Evolutionary conservation across 768 basidiomycete species (phyloP).

Genomic region (Phylloporus scabripes): DNA sequence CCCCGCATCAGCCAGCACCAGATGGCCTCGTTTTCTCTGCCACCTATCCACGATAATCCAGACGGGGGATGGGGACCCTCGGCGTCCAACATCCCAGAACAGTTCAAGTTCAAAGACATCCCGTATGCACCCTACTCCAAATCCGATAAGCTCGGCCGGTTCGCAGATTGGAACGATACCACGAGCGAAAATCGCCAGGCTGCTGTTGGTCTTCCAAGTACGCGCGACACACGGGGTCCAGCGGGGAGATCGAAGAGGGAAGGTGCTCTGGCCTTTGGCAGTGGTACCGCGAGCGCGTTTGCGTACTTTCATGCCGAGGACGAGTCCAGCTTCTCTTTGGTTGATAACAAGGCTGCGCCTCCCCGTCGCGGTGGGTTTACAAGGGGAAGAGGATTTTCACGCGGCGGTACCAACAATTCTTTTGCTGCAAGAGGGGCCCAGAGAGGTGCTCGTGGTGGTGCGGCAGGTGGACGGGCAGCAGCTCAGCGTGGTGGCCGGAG

Average conservation of each 20-base stretch:
- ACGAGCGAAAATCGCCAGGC: constrained; percentile 58
- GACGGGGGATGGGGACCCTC: constrained; percentile 93
- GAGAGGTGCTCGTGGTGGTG: constrained; percentile 42
- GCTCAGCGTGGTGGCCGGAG: constrained; percentile 41
- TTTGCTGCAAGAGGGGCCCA: constrained; percentile 40
- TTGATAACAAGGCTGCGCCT: constrained; percentile 77
- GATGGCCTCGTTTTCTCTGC: constrained; percentile 82
- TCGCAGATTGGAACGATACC: constrained; percentile 95
- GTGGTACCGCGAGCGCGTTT: constrained; percentile 85
- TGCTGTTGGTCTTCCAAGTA: constrained; percentile 42
- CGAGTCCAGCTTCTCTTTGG: constrained; percentile 93
- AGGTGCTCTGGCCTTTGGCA: constrained; percentile 82
- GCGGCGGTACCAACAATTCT: constrained; percentile 36
- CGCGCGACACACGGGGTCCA: constrained; percentile 47
- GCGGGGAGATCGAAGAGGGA: constrained; percentile 62
- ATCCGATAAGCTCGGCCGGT: constrained; percentile 94
- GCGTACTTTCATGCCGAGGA: constrained; percentile 98
- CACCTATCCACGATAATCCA: constrained; percentile 84
- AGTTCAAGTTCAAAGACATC: constrained; percentile 98
- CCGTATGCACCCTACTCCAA: constrained; percentile 99
- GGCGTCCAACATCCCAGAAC: constrained; percentile 74
- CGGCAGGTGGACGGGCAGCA: constrained; percentile 39
- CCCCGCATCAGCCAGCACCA: constrained; percentile 8
- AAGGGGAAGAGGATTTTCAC: constrained; percentile 41
- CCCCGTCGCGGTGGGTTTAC: constrained; percentile 67